Evolutionary conservation across 2,329 filamentous ascomycete genomes (phyloP).

Genomic region (Colletotrichum orchidophilum): DNA sequence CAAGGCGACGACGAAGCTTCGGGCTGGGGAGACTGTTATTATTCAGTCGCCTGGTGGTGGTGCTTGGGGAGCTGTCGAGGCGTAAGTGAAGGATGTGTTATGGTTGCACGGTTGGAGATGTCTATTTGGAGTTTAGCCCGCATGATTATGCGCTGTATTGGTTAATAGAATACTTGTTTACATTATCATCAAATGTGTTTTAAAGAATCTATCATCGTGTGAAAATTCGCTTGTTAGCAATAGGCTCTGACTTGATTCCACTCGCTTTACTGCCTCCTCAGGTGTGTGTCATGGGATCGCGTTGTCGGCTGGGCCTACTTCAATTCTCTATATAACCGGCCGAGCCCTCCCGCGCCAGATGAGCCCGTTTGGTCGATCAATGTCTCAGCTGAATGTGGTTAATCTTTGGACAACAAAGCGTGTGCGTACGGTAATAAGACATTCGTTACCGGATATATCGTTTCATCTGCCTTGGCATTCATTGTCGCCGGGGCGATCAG

Average conservation of each 20-base stretch:
- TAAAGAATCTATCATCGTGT: background rate
- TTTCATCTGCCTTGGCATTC: background rate
- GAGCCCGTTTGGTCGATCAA: background rate
- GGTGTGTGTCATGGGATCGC: no score
- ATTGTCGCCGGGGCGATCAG: background rate
- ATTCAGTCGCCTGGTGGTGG: conserved; percentile 33
- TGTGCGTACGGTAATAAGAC: background rate
- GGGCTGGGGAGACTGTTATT: conserved; percentile 29
- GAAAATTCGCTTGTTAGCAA: background rate
- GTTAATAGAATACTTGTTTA: background rate
- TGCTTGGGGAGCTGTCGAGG: conserved; percentile 24
- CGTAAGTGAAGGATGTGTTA: background rate
- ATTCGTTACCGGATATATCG: background rate
- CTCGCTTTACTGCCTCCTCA: no score
- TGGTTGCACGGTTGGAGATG: background rate
- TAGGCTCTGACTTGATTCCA: background rate
- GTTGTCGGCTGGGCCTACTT: background rate
- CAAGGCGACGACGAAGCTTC: conserved; percentile 33
- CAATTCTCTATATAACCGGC: background rate
- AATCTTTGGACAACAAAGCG: no score
- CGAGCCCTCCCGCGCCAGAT: background rate
- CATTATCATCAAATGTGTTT: background rate
- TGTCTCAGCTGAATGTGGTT: no score
- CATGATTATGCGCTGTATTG: background rate
- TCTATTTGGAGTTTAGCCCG: background rate